These are phyloP conservation scores for Daldinia eschscholtzii DNA, from an alignment of 2,329 filamentous ascomycete species.

Conservation along the genomic window DNA sequence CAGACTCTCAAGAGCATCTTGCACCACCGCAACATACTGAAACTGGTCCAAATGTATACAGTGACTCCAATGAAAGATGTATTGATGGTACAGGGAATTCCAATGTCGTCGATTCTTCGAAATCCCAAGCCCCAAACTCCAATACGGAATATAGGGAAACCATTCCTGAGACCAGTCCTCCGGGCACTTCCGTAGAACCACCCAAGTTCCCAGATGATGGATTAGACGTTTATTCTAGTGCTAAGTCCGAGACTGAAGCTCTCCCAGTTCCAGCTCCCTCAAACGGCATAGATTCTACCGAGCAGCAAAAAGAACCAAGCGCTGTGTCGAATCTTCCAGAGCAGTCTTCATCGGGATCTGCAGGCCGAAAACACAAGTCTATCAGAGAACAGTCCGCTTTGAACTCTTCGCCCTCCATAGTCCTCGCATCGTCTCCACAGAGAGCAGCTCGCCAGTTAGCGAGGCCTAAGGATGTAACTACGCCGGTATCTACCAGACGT, in stretches of 20 bases:
- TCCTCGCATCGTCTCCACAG: conserved; percentile 47
- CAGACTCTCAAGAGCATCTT: conserved; percentile 49
- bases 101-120: conserved; percentile 17
- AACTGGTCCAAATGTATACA: conserved; percentile 9
- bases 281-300: conserved; percentile 25
- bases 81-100: conserved; percentile 8
- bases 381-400: conserved; percentile 18
- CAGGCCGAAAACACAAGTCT: conserved; percentile 11
- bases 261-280: conserved; percentile 45
- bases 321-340: conserved; percentile 27
- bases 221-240: conserved; percentile 42
- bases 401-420: conserved; percentile 45
- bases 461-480: conserved; percentile 38
- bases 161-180: conserved; percentile 52
- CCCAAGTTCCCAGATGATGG: conserved; percentile 45
- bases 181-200: conserved; percentile 42
- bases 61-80: conserved; percentile 13
- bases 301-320: conserved; percentile 21
- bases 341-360: conserved; percentile 14
- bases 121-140: conserved; percentile 21
- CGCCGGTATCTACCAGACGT: conserved; percentile 41
- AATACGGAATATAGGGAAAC: conserved; percentile 46
- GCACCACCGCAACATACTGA: conserved; percentile 22
- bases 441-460: conserved; percentile 39
- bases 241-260: conserved; percentile 36